Conservation (phyloP, 306 rosid species). For the Sophora flavescens region DNA sequence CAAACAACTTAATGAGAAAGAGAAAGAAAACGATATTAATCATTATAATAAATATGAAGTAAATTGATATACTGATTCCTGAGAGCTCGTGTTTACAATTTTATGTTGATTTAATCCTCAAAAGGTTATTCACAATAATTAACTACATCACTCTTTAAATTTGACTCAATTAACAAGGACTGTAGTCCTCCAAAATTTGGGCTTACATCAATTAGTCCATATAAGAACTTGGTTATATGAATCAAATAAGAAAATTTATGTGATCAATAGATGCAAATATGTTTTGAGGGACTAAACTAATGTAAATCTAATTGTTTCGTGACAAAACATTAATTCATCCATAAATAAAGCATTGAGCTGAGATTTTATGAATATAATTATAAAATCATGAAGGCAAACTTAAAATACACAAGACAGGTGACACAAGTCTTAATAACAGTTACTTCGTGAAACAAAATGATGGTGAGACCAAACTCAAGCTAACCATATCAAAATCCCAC, state of each 20-base stretch:
- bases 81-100: conserved; percentile 5
- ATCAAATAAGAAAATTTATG: conserved; percentile 17
- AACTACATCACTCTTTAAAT: conserved; percentile 11
- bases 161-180: background rate
- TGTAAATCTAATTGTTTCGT: conserved; percentile 25
- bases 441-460: background rate
- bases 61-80: background rate
- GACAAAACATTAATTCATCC: background rate
- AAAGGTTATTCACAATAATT: conserved; percentile 31
- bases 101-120: conserved; percentile 9
- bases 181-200: background rate
- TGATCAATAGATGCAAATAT: conserved; percentile 20
- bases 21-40: background rate
- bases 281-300: background rate
- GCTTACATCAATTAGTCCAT: conserved; percentile 8
- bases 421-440: conserved; percentile 27
- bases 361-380: background rate
- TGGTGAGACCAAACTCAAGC: background rate
- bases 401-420: background rate
- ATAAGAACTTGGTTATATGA: conserved; percentile 2
- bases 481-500: conserved; percentile 34
- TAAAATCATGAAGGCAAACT: background rate
- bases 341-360: background rate
- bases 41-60: background rate
- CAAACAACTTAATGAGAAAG: conserved; percentile 27